These are phyloP conservation scores for Aspergillus cavernicola DNA, from an alignment of 495 filamentous ascomycete genomes.

Conservation along the genomic window DNA sequence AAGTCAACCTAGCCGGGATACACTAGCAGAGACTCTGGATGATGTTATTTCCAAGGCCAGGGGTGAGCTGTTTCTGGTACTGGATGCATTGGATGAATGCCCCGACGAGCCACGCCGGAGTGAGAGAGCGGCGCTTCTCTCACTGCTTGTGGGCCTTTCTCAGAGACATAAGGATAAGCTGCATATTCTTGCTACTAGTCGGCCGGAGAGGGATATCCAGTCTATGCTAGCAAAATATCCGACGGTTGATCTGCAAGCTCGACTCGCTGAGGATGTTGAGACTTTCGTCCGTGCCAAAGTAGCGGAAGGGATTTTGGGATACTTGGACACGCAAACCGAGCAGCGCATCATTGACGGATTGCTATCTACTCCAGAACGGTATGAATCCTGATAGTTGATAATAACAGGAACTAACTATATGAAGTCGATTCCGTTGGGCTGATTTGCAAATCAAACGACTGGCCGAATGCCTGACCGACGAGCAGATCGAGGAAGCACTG, in stretches of 20 bases:
- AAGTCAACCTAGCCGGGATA: background rate
- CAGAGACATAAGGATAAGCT: constrained; percentile 1
- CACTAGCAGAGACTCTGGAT: too few species aligned
- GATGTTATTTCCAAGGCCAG: background rate
- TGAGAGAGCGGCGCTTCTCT: constrained; percentile 3
- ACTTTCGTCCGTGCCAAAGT: constrained; percentile 7
- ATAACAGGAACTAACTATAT: too few species aligned
- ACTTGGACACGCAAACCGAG: background rate
- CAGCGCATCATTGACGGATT: background rate
- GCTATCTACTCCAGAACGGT: constrained; percentile 4
- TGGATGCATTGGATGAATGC: constrained; percentile 23
- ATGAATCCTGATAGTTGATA: too few species aligned
- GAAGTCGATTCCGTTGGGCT: constrained; percentile 16
- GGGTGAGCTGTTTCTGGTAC: constrained; percentile 11
- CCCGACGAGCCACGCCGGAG: background rate
- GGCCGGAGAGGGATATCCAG: constrained; percentile 10
- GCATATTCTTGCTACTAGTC: constrained; percentile 18
- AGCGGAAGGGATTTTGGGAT: background rate
- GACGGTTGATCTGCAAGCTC: background rate
- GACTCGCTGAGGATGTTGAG: constrained; percentile 7
- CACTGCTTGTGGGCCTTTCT: background rate
- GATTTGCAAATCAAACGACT: constrained; percentile 15
- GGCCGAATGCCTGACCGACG: background rate
- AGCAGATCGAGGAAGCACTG: background rate
- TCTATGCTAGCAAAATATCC: background rate